Evolutionary conservation across 78 protist genomes (phyloP), one percentile per base, ranked within the genome.

Genomic region (Ministeria vibrans): DNA sequence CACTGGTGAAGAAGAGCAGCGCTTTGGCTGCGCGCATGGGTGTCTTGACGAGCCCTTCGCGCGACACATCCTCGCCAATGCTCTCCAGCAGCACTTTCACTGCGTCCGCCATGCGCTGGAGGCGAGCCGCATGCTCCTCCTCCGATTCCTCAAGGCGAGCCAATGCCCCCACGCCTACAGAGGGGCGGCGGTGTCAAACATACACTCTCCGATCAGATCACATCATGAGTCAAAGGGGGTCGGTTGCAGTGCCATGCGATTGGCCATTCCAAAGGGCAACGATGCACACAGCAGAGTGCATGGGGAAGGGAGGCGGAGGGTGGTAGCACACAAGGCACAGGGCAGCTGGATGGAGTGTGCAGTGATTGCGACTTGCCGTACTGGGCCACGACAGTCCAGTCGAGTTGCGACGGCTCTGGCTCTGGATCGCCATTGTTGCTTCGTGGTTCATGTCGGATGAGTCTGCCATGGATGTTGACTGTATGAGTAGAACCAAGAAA

Each of bases 11-110:
- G 75, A 87, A 91, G 34, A 66, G 64, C 72, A 92, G 53, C 25
- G 98, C 96, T 63, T 91, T 86, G 39, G 95, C 91, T 74, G 87
- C 74, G 39, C 98, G 91, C 42, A 18, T 25, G 11, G 98, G 96
- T 11, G 97, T 90, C 70, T 85, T 70, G 32, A 55, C 49, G n/a
- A 94, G 84, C 1, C 92, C 94, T 28, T 86, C 90, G 34, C 94
- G 87, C 1, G 0, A 9, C 22, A 79, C 83, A 38, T 90, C 90
- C 61, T 88, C 92, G 34, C 91, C 90, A 3, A 84, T 20, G 44
- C 83, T 46, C 49, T 15, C 73, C 13, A 83, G 81, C 38, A 83
- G 36, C 32, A 27, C 64, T 11, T n/a, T 22, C 32, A 59, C 64
- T 4, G 64, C 64, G 6, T 22, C 64, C 6, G 64, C 64, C 64